Conservation (phyloP, 805 yeast species). For the Maudiozyma barnettii region DNA sequence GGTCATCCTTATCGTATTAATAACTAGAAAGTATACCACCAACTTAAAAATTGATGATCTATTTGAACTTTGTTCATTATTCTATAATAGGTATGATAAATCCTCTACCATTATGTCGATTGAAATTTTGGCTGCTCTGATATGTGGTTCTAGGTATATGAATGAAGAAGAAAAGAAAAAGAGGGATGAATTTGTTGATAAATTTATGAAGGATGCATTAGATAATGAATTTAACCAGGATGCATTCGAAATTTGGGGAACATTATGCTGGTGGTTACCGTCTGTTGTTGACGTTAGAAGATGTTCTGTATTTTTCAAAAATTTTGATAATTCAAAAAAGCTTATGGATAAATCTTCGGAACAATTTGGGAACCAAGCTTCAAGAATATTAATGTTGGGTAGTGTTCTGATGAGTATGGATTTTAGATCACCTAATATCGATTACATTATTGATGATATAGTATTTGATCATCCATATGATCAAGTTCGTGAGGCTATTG, state of each 20-base stretch:
- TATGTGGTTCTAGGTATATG: constrained; percentile 41
- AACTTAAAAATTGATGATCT: constrained; percentile 41
- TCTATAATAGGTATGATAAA: constrained; percentile 62
- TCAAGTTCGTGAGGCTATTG: constrained; percentile 61
- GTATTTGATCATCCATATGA: constrained; percentile 56
- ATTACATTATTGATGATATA: constrained; percentile 34
- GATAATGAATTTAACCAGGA: constrained; percentile 63
- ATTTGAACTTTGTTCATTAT: constrained; percentile 38
- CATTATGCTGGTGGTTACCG: constrained; percentile 68
- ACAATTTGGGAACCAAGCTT: constrained; percentile 57
- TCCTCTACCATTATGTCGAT: constrained; percentile 68
- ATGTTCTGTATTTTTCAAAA: constrained; percentile 42
- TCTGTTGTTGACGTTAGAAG: constrained; percentile 60
- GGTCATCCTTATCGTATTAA: constrained; percentile 41
- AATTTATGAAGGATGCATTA: constrained; percentile 39
- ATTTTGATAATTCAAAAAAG: constrained; percentile 36
- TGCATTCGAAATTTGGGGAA: constrained; percentile 62
- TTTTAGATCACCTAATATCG: constrained; percentile 46
- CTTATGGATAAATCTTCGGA: constrained; percentile 41
- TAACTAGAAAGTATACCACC: constrained; percentile 33
- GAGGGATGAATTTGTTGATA: constrained; percentile 40
- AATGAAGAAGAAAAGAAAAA: constrained; percentile 24
- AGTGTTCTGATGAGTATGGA: constrained; percentile 40
- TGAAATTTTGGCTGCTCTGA: constrained; percentile 59
- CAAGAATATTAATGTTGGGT: constrained; percentile 44